Conservation (phyloP, 176 grass and related monocot genomes). For the Paspalum vaginatum region DNA sequence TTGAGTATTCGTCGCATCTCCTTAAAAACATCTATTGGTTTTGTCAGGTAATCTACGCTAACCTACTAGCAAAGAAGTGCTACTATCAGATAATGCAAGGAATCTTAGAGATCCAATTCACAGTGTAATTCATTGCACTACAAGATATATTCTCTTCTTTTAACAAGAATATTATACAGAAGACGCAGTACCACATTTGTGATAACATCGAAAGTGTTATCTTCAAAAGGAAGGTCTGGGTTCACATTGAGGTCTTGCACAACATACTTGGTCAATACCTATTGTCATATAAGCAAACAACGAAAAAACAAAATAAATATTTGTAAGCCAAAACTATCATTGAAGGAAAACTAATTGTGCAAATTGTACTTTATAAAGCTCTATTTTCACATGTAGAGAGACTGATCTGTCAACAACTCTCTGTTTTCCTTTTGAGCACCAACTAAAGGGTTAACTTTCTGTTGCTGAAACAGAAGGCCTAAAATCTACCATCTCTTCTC, state of each 20-base stretch:
- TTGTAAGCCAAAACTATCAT: not conserved
- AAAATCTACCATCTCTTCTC: not conserved
- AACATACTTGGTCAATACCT: constrained; percentile 92
- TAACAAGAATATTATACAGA: not conserved
- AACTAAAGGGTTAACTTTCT: not conserved
- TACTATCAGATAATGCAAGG: not conserved
- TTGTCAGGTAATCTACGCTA: constrained; percentile 93
- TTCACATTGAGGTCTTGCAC: constrained; percentile 95
- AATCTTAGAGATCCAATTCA: not conserved
- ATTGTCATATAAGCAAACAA: constrained; percentile 7
- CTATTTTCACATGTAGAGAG: not conserved
- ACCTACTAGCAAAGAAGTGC: constrained; percentile 55
- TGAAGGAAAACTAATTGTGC: not conserved
- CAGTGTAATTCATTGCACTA: not conserved
- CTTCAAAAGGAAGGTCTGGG: constrained; percentile 81
- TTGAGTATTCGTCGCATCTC: constrained; percentile 94
- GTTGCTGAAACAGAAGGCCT: no score
- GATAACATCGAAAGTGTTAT: constrained; percentile 85
- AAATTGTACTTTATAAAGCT: not conserved
- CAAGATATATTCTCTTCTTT: not conserved
- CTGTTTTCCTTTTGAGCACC: not conserved
- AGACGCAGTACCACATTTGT: constrained; percentile 81
- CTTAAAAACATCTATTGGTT: constrained; percentile 93
- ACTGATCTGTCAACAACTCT: not conserved
- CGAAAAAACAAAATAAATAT: not conserved